Evolutionary conservation across 2,329 filamentous ascomycete species (phyloP).

Genomic region (Davidsoniella neocaledoniae): DNA sequence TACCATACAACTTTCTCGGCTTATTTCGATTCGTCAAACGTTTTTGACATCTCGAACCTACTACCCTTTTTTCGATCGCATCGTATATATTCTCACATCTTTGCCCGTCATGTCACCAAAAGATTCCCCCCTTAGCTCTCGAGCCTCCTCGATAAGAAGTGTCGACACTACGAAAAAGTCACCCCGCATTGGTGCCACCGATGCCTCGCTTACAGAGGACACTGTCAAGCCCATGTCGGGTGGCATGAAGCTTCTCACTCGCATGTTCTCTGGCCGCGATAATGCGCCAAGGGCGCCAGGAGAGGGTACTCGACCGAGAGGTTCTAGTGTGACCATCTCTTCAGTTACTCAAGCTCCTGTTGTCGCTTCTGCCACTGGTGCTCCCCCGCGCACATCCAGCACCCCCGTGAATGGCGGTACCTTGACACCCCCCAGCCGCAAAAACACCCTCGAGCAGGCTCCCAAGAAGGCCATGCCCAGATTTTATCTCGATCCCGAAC

Average conservation of each 20-base stretch:
- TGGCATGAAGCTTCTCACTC: constrained; percentile 10
- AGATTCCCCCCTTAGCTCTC: constrained; percentile 10
- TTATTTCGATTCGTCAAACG: background rate
- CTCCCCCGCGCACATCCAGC: constrained; percentile 4
- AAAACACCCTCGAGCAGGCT: constrained; percentile 2
- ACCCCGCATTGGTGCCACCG: constrained; percentile 1
- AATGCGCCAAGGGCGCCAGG: constrained; percentile 1
- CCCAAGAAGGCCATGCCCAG: constrained; percentile 9
- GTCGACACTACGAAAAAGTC: constrained; percentile 10
- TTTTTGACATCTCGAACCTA: too few relatives aligned
- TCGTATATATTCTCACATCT: background rate
- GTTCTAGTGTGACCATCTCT: constrained; percentile 12
- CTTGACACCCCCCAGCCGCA: constrained; percentile 1
- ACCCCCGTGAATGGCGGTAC: constrained; percentile 5
- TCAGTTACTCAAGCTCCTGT: background rate
- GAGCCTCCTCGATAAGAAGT: constrained; percentile 12
- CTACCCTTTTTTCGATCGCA: background rate
- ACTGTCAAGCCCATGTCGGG: constrained; percentile 9
- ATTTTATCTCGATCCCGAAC: constrained; percentile 20
- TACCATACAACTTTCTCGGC: background rate
- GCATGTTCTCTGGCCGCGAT: constrained; percentile 11
- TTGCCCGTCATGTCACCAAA: constrained; percentile 10
- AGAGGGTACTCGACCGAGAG: constrained; percentile 11
- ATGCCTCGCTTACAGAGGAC: constrained; percentile 4
- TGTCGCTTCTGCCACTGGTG: background rate